Evolutionary conservation across 345 rosid genomes (phyloP), one percentile per base, ranked within the genome.

Genomic region (Eucalyptus guilfoylei): DNA sequence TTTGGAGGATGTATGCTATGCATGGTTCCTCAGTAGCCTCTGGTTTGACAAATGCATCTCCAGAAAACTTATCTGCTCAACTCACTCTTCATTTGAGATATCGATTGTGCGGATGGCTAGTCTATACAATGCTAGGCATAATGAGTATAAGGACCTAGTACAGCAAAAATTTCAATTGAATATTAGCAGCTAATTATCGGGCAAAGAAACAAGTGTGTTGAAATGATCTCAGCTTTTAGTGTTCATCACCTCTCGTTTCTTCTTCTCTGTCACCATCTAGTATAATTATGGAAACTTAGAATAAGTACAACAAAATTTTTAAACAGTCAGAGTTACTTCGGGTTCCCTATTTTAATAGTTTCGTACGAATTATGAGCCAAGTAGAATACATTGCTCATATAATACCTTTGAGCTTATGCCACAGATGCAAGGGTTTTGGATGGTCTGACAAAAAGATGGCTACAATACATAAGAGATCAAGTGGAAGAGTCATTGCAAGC

Each of bases 361-460:
- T n/a, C 37, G 5, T 49, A 26, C 3, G 24, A 50, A 87, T 23
- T n/a, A 58, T 87, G 85, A 23, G 26, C 49, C 37, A 26, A 32
- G 24, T 9, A 64, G 55, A 45, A 23, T 69, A 37, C 44, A 67
- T 60, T 52, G 52, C 34, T 83, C 86, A 80, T 67, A 30, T 37
- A 48, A 42, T 30, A 67, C 49, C 69, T 40, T 40, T 87, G 86
- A 88, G 67, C 60, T 88, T 34, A 80, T 87, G 87, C 85, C 92
- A 87, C 95, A 97, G 99, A 96, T 87, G 87, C 88, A 64, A 93
- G 92, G 88, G 91, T 92, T 88, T 92, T 95, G 92, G 95, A 93
- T 90, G 94, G 98, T 89, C 91, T 97, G 93, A 93, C 92, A 87
- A 96, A 93, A 92, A 90, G 91, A 90, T 97, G 99, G 99, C 94